A percentile compares a stretch with the other conserved stretches of the same genome.
Evolutionary conservation across 352 stramenopile species (phyloP).

Genomic region (Globisporangium cystogenes): DNA sequence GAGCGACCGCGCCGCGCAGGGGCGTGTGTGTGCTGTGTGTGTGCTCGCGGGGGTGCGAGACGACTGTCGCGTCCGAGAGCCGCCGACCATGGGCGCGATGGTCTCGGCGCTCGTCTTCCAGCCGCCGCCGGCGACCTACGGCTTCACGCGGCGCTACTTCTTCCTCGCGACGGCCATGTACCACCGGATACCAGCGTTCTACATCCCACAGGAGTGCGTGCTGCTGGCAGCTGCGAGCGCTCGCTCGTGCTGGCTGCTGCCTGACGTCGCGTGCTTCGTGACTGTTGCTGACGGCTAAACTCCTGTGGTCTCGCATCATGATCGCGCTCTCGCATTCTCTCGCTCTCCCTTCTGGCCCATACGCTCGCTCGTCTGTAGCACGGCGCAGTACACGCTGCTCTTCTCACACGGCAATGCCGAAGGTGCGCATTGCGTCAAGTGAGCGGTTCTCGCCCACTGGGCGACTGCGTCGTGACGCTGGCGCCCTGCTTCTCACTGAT

Average conservation of each 20-base stretch:
- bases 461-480: background rate
- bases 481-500: too few species aligned
- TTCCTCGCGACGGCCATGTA: slow-evolving; percentile 89
- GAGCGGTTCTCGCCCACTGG: too few species aligned
- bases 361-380: slow-evolving; percentile 32
- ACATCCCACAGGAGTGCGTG: slow-evolving; percentile 87
- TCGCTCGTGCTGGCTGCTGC: background rate
- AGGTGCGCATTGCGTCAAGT: slow-evolving; percentile 33
- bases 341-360: too few species aligned
- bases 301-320: too few species aligned
- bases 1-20: too few species aligned
- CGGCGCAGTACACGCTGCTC: slow-evolving; percentile 92
- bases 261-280: background rate
- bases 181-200: slow-evolving; percentile 93
- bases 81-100: slow-evolving; percentile 56
- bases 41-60: too few species aligned
- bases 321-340: background rate
- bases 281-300: background rate
- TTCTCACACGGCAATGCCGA: slow-evolving; percentile 98
- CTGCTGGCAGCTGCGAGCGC: background rate
- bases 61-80: background rate
- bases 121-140: slow-evolving; percentile 72
- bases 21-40: too few species aligned
- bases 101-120: slow-evolving; percentile 88
- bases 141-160: slow-evolving; percentile 87